Conservation (phyloP, 2,329 filamentous ascomycete genomes). For the Acarospora socialis region DNA sequence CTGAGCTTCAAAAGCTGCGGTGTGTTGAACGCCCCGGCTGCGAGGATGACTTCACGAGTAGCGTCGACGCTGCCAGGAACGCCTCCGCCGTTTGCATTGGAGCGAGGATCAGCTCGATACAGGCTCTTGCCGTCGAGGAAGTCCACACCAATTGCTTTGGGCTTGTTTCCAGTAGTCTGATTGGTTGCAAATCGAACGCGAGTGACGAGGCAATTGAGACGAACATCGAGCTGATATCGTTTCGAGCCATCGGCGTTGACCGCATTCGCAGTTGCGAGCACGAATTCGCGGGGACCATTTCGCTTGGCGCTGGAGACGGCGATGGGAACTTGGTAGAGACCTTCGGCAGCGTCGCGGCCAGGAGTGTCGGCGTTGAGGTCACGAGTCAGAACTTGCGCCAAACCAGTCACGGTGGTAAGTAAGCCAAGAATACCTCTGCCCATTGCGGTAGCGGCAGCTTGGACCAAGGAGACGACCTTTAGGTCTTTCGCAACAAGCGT, state of each 20-base stretch:
- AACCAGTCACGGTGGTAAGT: conserved; percentile 28
- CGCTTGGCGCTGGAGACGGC: conserved; percentile 35
- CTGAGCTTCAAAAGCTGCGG: conserved; percentile 51
- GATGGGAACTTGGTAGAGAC: conserved; percentile 45
- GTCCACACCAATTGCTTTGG: conserved; percentile 35
- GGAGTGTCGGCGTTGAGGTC: conserved; percentile 38
- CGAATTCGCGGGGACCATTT: conserved; percentile 41
- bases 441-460: conserved; percentile 39
- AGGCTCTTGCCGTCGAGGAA: conserved; percentile 34
- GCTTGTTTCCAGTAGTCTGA: conserved; percentile 22
- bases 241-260: conserved; percentile 36
- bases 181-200: conserved; percentile 31
- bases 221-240: conserved; percentile 43
- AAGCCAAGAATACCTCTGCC: conserved; percentile 27
- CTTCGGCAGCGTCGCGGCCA: conserved; percentile 32
- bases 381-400: conserved; percentile 32
- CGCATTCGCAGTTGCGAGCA: conserved; percentile 37
- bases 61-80: conserved; percentile 28
- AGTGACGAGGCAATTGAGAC: conserved; percentile 33
- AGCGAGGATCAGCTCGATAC: conserved; percentile 32
- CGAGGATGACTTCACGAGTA: conserved; percentile 32
- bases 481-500: conserved; percentile 37
- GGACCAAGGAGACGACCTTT: conserved; percentile 38
- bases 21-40: conserved; percentile 45
- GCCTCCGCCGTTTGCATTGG: conserved; percentile 18